Evolutionary conservation across 345 rosid species (phyloP), one percentile per base, ranked within the genome.

Genomic region (Pistacia atlantica): DNA sequence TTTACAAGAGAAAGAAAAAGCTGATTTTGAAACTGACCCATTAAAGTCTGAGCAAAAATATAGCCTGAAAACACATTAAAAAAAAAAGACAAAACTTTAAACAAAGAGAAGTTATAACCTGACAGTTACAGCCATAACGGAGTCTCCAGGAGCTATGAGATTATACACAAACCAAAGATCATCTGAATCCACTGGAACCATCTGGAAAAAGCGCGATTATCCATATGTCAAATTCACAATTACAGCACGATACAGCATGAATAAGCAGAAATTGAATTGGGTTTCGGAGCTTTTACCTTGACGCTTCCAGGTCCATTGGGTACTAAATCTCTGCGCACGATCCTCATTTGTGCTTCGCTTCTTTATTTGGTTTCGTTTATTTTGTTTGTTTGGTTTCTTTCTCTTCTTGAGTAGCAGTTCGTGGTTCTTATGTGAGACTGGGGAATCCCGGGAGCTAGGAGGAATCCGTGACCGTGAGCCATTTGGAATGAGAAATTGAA

Each of bases 151-250:
- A 74, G 97, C 81, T 72, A 95, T 88, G 75, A 95, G 79, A 83
- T 95, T 95, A 77, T 95, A 93, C 79, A 87, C 97, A 64, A 84
- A 88, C 99, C 98, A 96, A 60, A 96, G 87, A 87, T 96, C 99
- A 76, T 93, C 99, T 0, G 97, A 80, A 84, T 96, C 97, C 28
- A 86, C 85, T 1, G 98, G 92, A 22, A 80, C 86, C 93, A 93
- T 86, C 99, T 95, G 85, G 73, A 66, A 61, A 74, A 66, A 25
- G 22, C 59, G 45, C 8, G 67, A 12, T 37, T 4, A 51, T 58
- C 17, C 11, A 28, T 25, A 76, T 51, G 48, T 51, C 22, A 51
- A 4, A 59, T 55, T 28, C 57, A 67, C 65, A 69, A 71, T 38
- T 46, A 25, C 51, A 68, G 60, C 13, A 57, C 38, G 3, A 65